Evolutionary conservation across 2,329 filamentous ascomycete species (phyloP), one percentile per base, ranked within the genome.

Genomic region (Drechslerella dactyloides): DNA sequence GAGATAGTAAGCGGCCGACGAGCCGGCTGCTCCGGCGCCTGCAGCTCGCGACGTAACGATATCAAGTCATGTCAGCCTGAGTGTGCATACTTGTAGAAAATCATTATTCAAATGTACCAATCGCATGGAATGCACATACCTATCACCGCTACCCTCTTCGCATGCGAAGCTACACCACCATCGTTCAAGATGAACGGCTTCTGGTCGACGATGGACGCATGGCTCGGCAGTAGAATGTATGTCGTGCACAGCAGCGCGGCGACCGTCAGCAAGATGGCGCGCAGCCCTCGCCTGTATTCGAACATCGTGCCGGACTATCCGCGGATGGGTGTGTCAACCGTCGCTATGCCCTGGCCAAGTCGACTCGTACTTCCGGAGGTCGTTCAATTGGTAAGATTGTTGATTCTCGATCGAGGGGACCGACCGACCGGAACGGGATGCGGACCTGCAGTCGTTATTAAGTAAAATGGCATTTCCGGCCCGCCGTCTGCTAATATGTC

Each of bases 21-120:
- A 87, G 30, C 94, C 94, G 30, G 87, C 93, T 48, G 94, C 89
- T 52, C 94, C 94, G 75, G 93, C 93, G 73, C 94, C 93, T 96
- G 24, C n/a, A 7, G 33, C 21, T 19, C 11, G 10, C 15, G 6
- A 23, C n/a, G 8, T 7, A 13, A 15, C 19, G 51, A n/a, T 30
- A 54, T 13, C 6, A 54, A 30, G 23, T 24, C 27, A 33, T 33
- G 27, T 33, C 8, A 33, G 27, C n/a, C n/a, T n/a, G n/a, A n/a
- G n/a, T n/a, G n/a, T n/a, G n/a, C n/a, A n/a, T n/a, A n/a, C n/a
- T n/a, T n/a, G n/a, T n/a, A n/a, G n/a, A n/a, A n/a, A n/a, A n/a
- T n/a, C n/a, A n/a, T n/a, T n/a, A n/a, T n/a, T n/a, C n/a, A n/a
- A 37, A 21, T 30, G 46, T 19, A 33, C 17, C 24, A 23, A 24